Conservation (phyloP, 176 grass and related monocot genomes). For the Luzula sylvatica region DNA sequence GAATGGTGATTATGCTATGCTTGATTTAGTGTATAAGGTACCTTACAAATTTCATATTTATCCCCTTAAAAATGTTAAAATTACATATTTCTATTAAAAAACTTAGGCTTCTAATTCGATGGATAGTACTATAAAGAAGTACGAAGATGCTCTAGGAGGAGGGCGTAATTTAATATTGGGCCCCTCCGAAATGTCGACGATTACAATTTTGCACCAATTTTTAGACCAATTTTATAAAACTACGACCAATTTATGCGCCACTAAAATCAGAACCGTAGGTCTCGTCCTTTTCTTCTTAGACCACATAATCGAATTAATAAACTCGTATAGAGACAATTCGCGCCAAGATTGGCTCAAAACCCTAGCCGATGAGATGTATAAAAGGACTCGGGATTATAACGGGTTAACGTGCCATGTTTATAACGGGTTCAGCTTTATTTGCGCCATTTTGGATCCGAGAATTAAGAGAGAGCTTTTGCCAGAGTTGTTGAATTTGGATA, state of each 20-base stretch:
- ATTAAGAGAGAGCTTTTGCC: slow-evolving; percentile 86
- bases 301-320: slow-evolving; percentile 76
- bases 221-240: slow-evolving; percentile 90
- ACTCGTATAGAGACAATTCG: slow-evolving; percentile 27
- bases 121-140: slow-evolving; percentile 74
- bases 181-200: slow-evolving; percentile 39
- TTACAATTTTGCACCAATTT: slow-evolving; percentile 57
- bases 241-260: slow-evolving; percentile 76
- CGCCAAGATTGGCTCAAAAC: slow-evolving; percentile 72
- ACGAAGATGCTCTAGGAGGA: slow-evolving; percentile 53
- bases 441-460: slow-evolving; percentile 82
- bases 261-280: slow-evolving; percentile 68
- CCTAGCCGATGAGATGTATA: slow-evolving; percentile 61
- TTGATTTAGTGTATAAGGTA: slow-evolving; percentile 86
- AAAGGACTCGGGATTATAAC: slow-evolving; percentile 16
- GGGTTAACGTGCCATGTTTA: slow-evolving; percentile 54
- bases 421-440: slow-evolving; percentile 67
- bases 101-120: slow-evolving; percentile 64
- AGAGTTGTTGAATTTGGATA: slow-evolving; percentile 51
- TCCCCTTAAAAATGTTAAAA: no score
- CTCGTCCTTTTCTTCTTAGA: slow-evolving; percentile 96
- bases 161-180: slow-evolving; percentile 41
- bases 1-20: slow-evolving; percentile 67
- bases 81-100: neutral
- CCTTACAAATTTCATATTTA: neutral